Percentiles rank a stretch among this genome's conserved stretches.
These are phyloP conservation scores for Bacterosira constricta DNA, from an alignment of 108 stramenopile genomes.

Conservation along the genomic window DNA sequence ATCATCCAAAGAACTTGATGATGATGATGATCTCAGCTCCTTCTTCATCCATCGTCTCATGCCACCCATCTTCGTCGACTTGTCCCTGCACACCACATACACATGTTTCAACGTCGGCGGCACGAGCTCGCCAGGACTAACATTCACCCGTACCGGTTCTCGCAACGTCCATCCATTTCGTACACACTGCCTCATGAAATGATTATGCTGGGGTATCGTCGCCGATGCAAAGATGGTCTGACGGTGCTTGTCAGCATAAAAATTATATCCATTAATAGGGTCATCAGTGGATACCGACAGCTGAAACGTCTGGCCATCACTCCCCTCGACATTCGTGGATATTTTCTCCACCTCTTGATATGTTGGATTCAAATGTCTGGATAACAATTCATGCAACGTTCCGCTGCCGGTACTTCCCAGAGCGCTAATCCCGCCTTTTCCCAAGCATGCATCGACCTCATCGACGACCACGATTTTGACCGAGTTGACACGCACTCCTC, in stretches of 20 bases:
- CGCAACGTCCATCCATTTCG: constrained; percentile 88
- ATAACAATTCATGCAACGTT: constrained; percentile 80
- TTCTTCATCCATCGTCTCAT: constrained; percentile 72
- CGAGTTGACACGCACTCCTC: constrained; percentile 70
- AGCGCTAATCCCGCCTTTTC: constrained; percentile 26
- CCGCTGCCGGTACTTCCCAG: constrained; percentile 34
- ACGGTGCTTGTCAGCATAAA: constrained; percentile 47
- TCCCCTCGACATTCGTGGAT: constrained; percentile 23
- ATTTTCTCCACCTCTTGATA: constrained; percentile 49
- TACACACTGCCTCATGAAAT: constrained; percentile 86
- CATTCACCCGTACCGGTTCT: constrained; percentile 81
- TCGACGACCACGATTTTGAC: constrained; percentile 90
- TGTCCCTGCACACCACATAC: constrained; percentile 75
- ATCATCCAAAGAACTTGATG: background rate
- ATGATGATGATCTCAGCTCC: constrained; percentile 31
- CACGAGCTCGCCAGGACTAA: constrained; percentile 80
- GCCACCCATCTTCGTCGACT: constrained; percentile 73
- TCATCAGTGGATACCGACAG: background rate
- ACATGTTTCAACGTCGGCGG: constrained; percentile 84
- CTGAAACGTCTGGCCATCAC: constrained; percentile 15
- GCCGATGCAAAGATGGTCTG: constrained; percentile 96
- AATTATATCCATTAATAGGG: background rate
- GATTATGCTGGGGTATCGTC: constrained; percentile 92
- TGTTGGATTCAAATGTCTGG: constrained; percentile 80
- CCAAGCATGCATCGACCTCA: constrained; percentile 90